Percentiles rank a stretch among this genome's conserved stretches.
These are phyloP conservation scores for Penicillium coffeae DNA, from an alignment of 495 filamentous ascomycete genomes.

Conservation along the genomic window DNA sequence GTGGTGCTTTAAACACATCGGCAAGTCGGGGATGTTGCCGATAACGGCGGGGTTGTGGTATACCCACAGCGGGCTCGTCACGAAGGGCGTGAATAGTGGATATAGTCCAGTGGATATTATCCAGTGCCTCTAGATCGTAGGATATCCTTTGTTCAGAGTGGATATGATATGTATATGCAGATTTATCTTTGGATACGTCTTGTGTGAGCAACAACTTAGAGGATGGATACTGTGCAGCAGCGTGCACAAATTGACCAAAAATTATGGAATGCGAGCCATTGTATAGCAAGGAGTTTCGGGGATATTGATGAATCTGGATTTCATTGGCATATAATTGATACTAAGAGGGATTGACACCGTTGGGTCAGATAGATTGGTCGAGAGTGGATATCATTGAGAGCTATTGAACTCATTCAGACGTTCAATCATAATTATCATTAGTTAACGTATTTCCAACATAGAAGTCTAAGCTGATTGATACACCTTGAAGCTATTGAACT, in stretches of 20 bases:
- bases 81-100: not conserved
- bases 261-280: not conserved
- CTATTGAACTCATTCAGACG: not conserved
- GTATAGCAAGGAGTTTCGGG: too few species aligned
- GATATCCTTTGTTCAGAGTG: too few species aligned
- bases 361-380: too few species aligned
- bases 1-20: not conserved
- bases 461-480: conserved; percentile 11
- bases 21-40: not conserved
- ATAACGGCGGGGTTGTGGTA: not conserved
- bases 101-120: not conserved
- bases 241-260: not conserved
- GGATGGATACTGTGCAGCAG: too few species aligned
- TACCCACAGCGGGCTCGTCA: not conserved
- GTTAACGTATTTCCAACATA: not conserved
- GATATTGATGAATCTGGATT: too few species aligned
- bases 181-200: too few species aligned
- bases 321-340: too few species aligned
- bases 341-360: too few species aligned
- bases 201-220: too few species aligned
- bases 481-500: conserved; percentile 35
- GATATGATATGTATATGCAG: too few species aligned
- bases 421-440: not conserved
- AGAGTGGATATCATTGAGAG: too few species aligned
- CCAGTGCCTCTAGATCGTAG: too few species aligned